Base-by-base conservation (phyloP, 257 asterid genomes). In the Knoxia roxburghii region DNA sequence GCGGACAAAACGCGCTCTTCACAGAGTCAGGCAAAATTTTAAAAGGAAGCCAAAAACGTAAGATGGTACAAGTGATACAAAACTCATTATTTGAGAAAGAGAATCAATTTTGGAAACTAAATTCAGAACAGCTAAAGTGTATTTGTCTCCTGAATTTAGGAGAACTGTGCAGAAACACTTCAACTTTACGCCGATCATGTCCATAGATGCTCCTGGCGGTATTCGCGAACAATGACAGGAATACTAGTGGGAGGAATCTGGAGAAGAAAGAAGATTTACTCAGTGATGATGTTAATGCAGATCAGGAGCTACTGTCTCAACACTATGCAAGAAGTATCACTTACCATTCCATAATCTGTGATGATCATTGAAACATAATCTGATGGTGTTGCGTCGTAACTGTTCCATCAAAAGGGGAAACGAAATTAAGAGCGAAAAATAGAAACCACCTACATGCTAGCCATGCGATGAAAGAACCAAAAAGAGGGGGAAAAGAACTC, bases 321-420 rank as follows among this genome's bases (percentile, higher is more conserved):
- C n/a, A n/a, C n/a, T n/a, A n/a, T n/a, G n/a, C n/a, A n/a, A n/a
- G n/a, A n/a, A n/a, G n/a, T 63, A 60, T 32, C 59, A 76, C 98
- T 78, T 80, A 91, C 96, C 98, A 87, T 85, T 80, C 98, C 98
- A 76, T 85, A 87, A 76, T 91, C 98, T 12, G 94, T 84, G 75
- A 91, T 84, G 66, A 91, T 85, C 95, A 87, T 73, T 49, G 95
- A 91, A 46, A 91, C 81, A 81, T 85, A 91, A 72, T 89, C 95
- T 43, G 96, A 78, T 43, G 98, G 96, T 14, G 96, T 91, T 61
- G 82, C 93, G 72, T 91, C 98, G 14, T 91, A 91, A 53, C 98
- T 87, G 89, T 76, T 59, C 6, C 64, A 59, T 32, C 8, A 59
- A 10, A 33, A 59, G 20, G 3, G 0, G 2, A 7, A 33, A 39